Base-by-base conservation (phyloP, 352 stramenopile genomes). In the Pythium sp. region DNA sequence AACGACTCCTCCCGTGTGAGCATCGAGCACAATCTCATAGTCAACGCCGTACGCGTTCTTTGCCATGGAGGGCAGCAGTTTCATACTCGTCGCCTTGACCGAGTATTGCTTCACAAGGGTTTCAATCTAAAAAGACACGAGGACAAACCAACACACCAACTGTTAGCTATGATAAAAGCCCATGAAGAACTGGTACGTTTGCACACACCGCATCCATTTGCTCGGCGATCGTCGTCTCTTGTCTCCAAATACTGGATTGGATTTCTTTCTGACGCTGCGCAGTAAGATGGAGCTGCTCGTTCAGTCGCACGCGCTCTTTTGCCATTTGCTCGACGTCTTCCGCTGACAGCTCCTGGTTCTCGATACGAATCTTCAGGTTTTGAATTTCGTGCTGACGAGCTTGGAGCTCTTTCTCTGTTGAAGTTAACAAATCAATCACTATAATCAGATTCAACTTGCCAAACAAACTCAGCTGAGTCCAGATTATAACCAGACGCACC, bases 21-120 rank as follows among this genome's bases (percentile, higher is more conserved):
- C 76, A 64, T 95, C 82, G 36, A 94, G 76, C 38, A 81, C 76
- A 24, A 97, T 87, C 34, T 75, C 73, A 53, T 90, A 95, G 72
- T 97, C 81, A 18, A 92, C 76, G 1, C 84, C 81, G 22, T 82
- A 68, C 28, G 86, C 80, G 72, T 98, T 91, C 56, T 97, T 95
- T 1, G 90, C 91, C 49, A 86, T 83, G 43, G 78, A 54, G 3
- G 93, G 94, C 63, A 98, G 62, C 26, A 98, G 78, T 67, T 97
- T 93, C 57, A 99, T 82, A 54, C 84, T 69, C 24, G 77, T 86
- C 20, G 89, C 88, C 34, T 80, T 87, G 43, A 74, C 64, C 51
- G 92, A 91, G 75, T 98, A 99, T 36, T 84, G 72, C 51, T 89
- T 72, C 15, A 98, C 83, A 36, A 82, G 69, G 28, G 53, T 69